Percentiles rank a stretch among this genome's conserved stretches.
phyloP scores from a whole-genome alignment of 2,329 filamentous ascomycete species.

The Cladosporium sp. region DNA sequence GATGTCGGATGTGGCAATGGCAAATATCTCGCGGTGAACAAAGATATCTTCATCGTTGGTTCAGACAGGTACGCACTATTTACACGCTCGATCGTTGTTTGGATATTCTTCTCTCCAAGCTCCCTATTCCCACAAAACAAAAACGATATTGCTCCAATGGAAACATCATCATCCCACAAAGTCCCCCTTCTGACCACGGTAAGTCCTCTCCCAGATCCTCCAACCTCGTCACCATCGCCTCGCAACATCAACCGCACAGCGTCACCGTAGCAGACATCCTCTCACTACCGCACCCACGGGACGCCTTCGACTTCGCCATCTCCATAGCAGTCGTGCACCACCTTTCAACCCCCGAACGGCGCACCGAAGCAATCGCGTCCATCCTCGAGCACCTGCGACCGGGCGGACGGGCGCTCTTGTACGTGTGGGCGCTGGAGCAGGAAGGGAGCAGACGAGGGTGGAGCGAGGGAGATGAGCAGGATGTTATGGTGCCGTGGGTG shows the following conservation, averaged over 20 bases:
- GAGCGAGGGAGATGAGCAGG: slow-evolving; percentile 78
- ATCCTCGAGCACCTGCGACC: slow-evolving; percentile 63
- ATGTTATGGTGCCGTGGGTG: slow-evolving; percentile 96
- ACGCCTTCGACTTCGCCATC: slow-evolving; percentile 78
- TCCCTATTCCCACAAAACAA: too few relatives aligned
- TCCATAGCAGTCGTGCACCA: slow-evolving; percentile 95
- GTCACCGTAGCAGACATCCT: slow-evolving; percentile 78
- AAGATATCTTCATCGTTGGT: slow-evolving; percentile 71
- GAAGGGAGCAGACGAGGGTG: slow-evolving; percentile 80
- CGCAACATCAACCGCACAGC: slow-evolving; percentile 57
- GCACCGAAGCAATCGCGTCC: slow-evolving; percentile 66
- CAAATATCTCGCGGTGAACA: slow-evolving; percentile 84
- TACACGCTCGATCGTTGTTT: too few relatives aligned
- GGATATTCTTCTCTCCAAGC: too few relatives aligned
- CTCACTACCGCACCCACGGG: slow-evolving; percentile 68
- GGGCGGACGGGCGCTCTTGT: slow-evolving; percentile 70
- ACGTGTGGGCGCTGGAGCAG: slow-evolving; percentile 96
- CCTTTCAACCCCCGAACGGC: slow-evolving; percentile 70
- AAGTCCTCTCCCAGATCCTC: slow-evolving; percentile 45
- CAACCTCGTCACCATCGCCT: slow-evolving; percentile 56
- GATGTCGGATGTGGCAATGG: slow-evolving; percentile 97
- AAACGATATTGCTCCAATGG: too few relatives aligned
- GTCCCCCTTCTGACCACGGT: slow-evolving; percentile 17
- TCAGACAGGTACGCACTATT: slow-evolving; percentile 77
- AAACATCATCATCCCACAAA: too few relatives aligned